Evolutionary conservation across 2,329 filamentous ascomycete genomes (phyloP), one percentile per base, ranked within the genome.

Genomic region (Pseudopithomyces maydicus): DNA sequence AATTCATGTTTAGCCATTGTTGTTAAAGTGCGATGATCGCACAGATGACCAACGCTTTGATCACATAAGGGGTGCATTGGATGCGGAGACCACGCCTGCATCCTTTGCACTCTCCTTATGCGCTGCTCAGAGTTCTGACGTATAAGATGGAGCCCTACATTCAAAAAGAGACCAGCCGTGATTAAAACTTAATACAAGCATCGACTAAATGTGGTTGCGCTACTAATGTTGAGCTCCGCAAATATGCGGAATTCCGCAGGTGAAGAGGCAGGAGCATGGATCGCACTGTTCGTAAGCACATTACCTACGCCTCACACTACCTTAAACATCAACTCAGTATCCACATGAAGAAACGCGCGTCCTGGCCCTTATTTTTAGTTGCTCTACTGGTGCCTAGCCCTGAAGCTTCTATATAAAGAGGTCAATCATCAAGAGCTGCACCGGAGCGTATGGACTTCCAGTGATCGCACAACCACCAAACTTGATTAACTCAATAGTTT

Each of bases 221-320:
- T 23, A 29, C 57, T 8, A 8, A 29, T 29, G 5, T 29, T 29
- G 26, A 56, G 57, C 17, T 61, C 61, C 57, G 60, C 57, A 58
- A 12, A 26, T 14, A 17, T 61, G 55, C 58, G 58, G 54, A 63
- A 58, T 47, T 58, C 57, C 57, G 57, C 60, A 58, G 20, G 3
- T 22, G 17, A 35, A 26, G 15, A 20, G 32, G 22, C 6, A 36
- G 15, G n/a, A 33, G 15, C 17, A 26, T 15, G 12, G 11, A n/a
- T 23, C 6, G 19, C 8, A 8, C 32, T 19, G 7, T 3, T 6
- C 6, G 12, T 5, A 6, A 14, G 35, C 3, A 38, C 12, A n/a
- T n/a, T n/a, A n/a, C n/a, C n/a, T n/a, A n/a, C n/a, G n/a, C 35
- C 14, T 38, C n/a, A 38, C 5, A n/a, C 35, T 38, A 14, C 35